A percentile compares a stretch with the other conserved stretches of the same genome.
These are phyloP conservation scores for Puccinia polysora DNA, from an alignment of 1,284 basidiomycete genomes.

Conservation along the genomic window DNA sequence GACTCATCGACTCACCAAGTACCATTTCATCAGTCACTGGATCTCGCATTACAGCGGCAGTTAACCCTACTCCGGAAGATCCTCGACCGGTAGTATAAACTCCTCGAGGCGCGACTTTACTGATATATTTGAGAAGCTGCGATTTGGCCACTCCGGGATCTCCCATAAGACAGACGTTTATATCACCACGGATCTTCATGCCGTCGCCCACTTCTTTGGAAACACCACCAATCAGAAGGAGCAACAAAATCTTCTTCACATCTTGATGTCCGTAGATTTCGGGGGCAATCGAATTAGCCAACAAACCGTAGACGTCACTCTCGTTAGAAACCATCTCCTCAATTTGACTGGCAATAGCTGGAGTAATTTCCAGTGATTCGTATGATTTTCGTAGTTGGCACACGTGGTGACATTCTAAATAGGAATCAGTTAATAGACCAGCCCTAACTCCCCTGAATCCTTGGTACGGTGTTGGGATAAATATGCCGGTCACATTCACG, in stretches of 20 bases:
- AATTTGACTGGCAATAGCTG: constrained; percentile 71
- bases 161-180: constrained; percentile 98
- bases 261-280: constrained; percentile 98
- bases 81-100: constrained; percentile 98
- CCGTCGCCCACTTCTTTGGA: constrained; percentile 92
- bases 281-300: constrained; percentile 77
- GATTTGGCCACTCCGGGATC: constrained; percentile 99
- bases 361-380: constrained; percentile 83
- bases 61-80: constrained; percentile 95
- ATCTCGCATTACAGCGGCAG: constrained; percentile 97
- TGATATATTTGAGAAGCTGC: constrained; percentile 95
- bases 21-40: constrained; percentile 99
- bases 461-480: constrained; percentile 82
- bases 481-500: constrained; percentile 82
- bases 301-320: constrained; percentile 69
- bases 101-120: constrained; percentile 93
- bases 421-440: constrained; percentile 93
- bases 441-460: constrained; percentile 85
- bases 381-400: constrained; percentile 98
- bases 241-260: constrained; percentile 93
- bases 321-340: constrained; percentile 69
- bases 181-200: constrained; percentile 96
- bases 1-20: constrained; percentile 65
- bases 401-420: constrained; percentile 84
- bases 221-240: constrained; percentile 90